A percentile compares a stretch with the other conserved stretches of the same genome.
Conservation (phyloP, 805 yeast species). For the Blastobotrys mokoenaii region DNA sequence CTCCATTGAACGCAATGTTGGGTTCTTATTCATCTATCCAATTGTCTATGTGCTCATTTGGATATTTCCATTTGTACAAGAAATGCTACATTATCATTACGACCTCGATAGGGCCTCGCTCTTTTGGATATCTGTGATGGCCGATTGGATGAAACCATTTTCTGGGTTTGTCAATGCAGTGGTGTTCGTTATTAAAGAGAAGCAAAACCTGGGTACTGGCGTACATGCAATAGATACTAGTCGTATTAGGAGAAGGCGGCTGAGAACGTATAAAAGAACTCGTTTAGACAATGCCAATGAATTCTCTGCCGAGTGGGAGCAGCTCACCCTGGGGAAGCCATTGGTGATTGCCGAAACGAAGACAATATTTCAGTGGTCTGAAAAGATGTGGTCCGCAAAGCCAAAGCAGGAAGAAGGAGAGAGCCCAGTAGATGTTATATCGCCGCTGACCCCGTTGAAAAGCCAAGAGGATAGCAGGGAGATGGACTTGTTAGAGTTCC, state of each 20-base stretch:
- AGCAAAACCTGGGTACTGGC: too few species aligned
- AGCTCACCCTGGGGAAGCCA: too few species aligned
- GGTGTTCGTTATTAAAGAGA: slow-evolving; percentile 67
- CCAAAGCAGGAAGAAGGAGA: too few species aligned
- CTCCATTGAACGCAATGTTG: slow-evolving; percentile 66
- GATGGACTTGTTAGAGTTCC: not conserved
- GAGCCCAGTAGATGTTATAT: too few species aligned
- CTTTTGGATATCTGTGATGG: slow-evolving; percentile 53
- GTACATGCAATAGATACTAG: too few species aligned
- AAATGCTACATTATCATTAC: slow-evolving; percentile 27
- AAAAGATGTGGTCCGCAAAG: too few species aligned
- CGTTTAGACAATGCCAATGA: too few species aligned
- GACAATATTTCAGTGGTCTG: too few species aligned
- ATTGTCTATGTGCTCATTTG: slow-evolving; percentile 70
- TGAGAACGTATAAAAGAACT: too few species aligned
- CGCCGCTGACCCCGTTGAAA: too few species aligned
- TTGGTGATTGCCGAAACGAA: too few species aligned
- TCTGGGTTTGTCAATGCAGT: slow-evolving; percentile 67
- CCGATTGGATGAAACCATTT: slow-evolving; percentile 69
- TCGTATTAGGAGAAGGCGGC: not conserved
- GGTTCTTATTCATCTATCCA: slow-evolving; percentile 75
- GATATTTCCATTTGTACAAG: slow-evolving; percentile 68
- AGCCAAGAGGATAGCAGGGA: not conserved
- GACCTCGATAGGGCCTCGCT: slow-evolving; percentile 30
- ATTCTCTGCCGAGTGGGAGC: too few species aligned